Evolutionary conservation across 805 yeast species (phyloP).

Genomic region (Candida gorgasii): DNA sequence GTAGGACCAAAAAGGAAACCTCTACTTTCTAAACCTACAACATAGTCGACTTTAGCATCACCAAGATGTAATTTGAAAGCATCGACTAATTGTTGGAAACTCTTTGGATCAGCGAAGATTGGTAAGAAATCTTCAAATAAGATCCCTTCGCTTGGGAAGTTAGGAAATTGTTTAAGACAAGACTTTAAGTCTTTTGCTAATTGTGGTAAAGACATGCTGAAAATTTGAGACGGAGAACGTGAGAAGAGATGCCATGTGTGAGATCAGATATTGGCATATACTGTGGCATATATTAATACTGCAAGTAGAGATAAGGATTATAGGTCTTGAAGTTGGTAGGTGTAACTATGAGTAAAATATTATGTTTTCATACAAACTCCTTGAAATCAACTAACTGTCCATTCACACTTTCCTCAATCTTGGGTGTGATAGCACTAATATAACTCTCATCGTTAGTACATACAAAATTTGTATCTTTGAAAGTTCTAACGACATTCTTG

Average conservation of each 20-base stretch:
- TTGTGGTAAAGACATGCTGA: conserved; percentile 24
- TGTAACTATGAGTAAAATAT: not conserved
- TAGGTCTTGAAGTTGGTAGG: no score
- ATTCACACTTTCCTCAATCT: conserved; percentile 1
- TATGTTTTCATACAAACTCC: not conserved
- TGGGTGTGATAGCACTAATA: not conserved
- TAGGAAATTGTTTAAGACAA: conserved; percentile 69
- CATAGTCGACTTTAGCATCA: conserved; percentile 71
- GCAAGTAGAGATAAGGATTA: no score
- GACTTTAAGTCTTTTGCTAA: conserved; percentile 40
- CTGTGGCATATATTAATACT: not conserved
- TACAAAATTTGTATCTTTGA: conserved; percentile 6
- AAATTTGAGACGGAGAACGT: no score
- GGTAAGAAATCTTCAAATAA: conserved; percentile 96
- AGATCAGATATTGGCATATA: no score
- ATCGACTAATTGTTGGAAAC: conserved; percentile 76
- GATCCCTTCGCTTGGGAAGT: conserved; percentile 92
- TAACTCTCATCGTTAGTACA: conserved; percentile 9
- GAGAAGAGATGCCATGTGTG: no score
- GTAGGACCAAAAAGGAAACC: conserved; percentile 97
- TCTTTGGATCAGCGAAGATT: conserved; percentile 73
- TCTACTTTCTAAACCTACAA: conserved; percentile 94
- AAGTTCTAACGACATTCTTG: conserved; percentile 4
- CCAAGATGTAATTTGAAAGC: conserved; percentile 79
- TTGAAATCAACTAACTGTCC: conserved; percentile 5